phyloP scores from a whole-genome alignment of 225 moss, liverwort and hornwort species.

The Thuidium tamariscinum region DNA sequence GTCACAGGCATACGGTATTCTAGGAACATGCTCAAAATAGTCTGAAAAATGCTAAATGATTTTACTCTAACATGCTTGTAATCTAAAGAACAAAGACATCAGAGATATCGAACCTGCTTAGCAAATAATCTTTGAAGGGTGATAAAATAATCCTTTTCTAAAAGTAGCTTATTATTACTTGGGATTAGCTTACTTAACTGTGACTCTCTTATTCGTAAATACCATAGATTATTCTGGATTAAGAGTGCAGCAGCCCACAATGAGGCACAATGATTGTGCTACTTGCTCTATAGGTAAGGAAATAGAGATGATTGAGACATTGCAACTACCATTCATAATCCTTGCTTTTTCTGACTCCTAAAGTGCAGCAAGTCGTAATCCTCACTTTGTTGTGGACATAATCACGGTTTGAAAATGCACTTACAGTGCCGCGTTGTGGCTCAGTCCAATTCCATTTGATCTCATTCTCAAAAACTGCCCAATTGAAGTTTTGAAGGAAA shows the following conservation, averaged over 20 bases:
- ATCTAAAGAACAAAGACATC: neutral
- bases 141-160: neutral
- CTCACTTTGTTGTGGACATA: conserved; percentile 23
- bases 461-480: conserved; percentile 97
- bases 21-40: neutral
- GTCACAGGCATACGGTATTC: neutral
- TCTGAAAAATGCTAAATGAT: neutral
- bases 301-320: neutral
- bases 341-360: neutral
- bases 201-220: neutral
- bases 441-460: conserved; percentile 95
- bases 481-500: conserved; percentile 81
- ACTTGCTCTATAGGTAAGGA: neutral
- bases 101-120: neutral
- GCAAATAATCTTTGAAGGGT: neutral
- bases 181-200: neutral
- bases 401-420: conserved; percentile 69
- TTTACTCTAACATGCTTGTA: neutral
- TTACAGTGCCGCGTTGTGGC: conserved; percentile 32
- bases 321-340: neutral
- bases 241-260: neutral
- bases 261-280: neutral
- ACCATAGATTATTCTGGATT: neutral
- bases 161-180: neutral
- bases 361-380: neutral